These are phyloP conservation scores for Pseudisothecium myosuroides DNA, from an alignment of 225 moss, liverwort and hornwort genomes.

Conservation along the genomic window DNA sequence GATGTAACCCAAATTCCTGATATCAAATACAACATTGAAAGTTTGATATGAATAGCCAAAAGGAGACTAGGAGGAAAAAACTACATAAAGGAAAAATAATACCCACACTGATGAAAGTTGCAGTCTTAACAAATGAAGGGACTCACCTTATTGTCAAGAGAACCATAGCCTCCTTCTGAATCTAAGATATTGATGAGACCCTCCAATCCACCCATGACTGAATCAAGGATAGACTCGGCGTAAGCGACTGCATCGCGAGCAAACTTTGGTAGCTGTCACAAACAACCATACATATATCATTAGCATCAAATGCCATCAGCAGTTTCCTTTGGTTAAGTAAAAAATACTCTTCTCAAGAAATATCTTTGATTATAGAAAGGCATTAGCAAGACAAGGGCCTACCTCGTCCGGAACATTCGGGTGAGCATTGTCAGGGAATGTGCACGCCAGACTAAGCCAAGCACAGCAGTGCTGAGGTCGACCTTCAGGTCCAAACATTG, in stretches of 20 bases:
- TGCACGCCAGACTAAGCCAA: conserved; percentile 82
- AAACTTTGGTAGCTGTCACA: conserved; percentile 57
- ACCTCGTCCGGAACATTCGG: conserved; percentile 91
- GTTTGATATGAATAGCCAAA: neutral
- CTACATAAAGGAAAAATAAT: neutral
- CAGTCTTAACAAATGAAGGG: neutral
- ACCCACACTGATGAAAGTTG: neutral
- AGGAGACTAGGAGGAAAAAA: neutral
- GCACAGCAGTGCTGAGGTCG: conserved; percentile 99
- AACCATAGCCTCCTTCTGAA: conserved; percentile 97
- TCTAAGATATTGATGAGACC: conserved; percentile 94
- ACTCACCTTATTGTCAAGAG: conserved; percentile 80
- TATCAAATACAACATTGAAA: neutral
- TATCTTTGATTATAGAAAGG: neutral
- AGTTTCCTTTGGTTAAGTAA: neutral
- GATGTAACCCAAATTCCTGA: neutral
- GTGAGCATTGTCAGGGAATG: conserved; percentile 95
- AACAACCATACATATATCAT: neutral
- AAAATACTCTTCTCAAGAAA: neutral
- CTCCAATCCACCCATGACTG: conserved; percentile 97
- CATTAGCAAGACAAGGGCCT: neutral
- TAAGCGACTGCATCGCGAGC: conserved; percentile 82
- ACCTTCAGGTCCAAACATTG: conserved; percentile 99
- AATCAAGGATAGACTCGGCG: conserved; percentile 83
- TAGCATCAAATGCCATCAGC: neutral